Evolutionary conservation across 345 rosid species (phyloP).

Genomic region (Eutrema japonicum): DNA sequence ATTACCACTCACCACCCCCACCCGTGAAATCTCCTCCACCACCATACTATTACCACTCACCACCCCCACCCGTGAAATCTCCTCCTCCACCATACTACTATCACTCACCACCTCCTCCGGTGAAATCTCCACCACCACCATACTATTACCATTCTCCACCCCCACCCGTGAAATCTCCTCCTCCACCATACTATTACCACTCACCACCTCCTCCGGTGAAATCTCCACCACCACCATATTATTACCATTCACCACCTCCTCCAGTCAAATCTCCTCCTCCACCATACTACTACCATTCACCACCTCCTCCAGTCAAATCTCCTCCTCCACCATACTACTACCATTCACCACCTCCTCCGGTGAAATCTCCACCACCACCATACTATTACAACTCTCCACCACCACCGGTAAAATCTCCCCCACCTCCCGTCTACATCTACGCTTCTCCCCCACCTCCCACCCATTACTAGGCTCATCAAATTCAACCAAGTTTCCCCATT

Average conservation of each 20-base stretch:
- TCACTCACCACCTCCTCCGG: slow-evolving; percentile 50
- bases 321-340: slow-evolving; percentile 51
- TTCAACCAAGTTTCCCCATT: slow-evolving; percentile 34
- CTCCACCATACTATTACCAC: slow-evolving; percentile 48
- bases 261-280: slow-evolving; percentile 36
- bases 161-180: slow-evolving; percentile 37
- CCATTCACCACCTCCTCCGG: slow-evolving; percentile 41
- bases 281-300: slow-evolving; percentile 47
- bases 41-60: slow-evolving; percentile 41
- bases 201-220: slow-evolving; percentile 49
- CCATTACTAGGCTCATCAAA: slow-evolving; percentile 44
- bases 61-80: slow-evolving; percentile 44
- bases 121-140: slow-evolving; percentile 19
- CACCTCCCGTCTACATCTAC: slow-evolving; percentile 51
- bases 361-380: slow-evolving; percentile 51
- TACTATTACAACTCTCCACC: slow-evolving; percentile 39
- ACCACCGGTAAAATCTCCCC: slow-evolving; percentile 39
- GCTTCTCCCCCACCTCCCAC: slow-evolving; percentile 56
- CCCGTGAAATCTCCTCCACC: slow-evolving; percentile 42
- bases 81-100: slow-evolving; percentile 49
- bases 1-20: slow-evolving; percentile 46
- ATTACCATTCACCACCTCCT: slow-evolving; percentile 45
- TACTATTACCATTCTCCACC: slow-evolving; percentile 48
- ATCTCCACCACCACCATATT: slow-evolving; percentile 45
- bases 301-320: slow-evolving; percentile 43